phyloP scores from a whole-genome alignment of 768 basidiomycete genomes.

The Mycena capillaripes region DNA sequence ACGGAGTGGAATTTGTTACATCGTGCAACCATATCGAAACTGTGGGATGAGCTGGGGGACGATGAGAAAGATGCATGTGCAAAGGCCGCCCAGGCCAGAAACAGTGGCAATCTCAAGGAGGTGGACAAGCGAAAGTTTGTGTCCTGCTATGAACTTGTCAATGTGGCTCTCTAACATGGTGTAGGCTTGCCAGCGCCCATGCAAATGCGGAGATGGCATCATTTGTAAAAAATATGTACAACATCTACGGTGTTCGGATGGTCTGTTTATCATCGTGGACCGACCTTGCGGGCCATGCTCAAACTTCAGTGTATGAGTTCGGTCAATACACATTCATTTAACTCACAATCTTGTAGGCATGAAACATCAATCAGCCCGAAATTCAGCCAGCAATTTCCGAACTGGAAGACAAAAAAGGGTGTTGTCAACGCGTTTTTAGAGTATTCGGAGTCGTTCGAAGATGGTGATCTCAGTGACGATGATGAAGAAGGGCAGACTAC shows the following conservation, averaged over 20 bases:
- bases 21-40: neutral
- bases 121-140: neutral
- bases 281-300: neutral
- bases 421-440: neutral
- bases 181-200: neutral
- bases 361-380: neutral
- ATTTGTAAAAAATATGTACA: neutral
- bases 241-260: neutral
- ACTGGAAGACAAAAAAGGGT: neutral
- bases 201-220: neutral
- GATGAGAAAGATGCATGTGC: neutral
- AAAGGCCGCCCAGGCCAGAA: neutral
- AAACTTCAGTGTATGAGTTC: neutral
- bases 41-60: neutral
- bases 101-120: neutral
- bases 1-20: neutral
- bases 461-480: neutral
- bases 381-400: conserved; percentile 7
- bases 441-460: neutral
- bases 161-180: too few species aligned
- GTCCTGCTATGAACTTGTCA: too few species aligned
- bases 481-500: neutral
- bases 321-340: neutral
- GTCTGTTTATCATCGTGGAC: neutral
- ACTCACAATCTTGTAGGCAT: neutral